Conservation (phyloP, 1,139 yeast genomes). For the Pichiaceae sp. region DNA sequence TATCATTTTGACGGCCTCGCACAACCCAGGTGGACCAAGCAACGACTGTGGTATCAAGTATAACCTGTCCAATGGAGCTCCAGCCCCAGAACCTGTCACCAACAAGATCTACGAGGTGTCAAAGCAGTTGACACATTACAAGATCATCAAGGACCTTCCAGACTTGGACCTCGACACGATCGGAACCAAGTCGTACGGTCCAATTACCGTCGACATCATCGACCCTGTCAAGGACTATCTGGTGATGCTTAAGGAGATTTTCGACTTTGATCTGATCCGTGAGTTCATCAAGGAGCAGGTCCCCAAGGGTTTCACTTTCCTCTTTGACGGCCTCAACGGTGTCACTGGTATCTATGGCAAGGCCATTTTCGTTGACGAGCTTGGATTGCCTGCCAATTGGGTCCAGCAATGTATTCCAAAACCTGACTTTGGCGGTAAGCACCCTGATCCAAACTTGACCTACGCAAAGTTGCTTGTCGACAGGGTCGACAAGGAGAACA, state of each 20-base stretch:
- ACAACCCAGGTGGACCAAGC: slow-evolving; percentile 97
- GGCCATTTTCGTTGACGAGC: slow-evolving; percentile 74
- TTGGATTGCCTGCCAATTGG: slow-evolving; percentile 62
- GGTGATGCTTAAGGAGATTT: slow-evolving; percentile 70
- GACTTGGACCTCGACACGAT: slow-evolving; percentile 50
- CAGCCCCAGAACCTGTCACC: slow-evolving; percentile 97
- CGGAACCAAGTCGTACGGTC: slow-evolving; percentile 42
- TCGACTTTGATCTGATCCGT: slow-evolving; percentile 79
- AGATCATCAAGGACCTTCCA: slow-evolving; percentile 46
- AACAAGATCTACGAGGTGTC: slow-evolving; percentile 75
- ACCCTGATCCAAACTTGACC: slow-evolving; percentile 96
- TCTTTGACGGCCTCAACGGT: slow-evolving; percentile 90
- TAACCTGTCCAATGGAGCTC: slow-evolving; percentile 93
- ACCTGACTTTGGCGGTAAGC: slow-evolving; percentile 94
- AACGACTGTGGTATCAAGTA: slow-evolving; percentile 94
- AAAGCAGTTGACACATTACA: slow-evolving; percentile 49
- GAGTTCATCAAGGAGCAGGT: slow-evolving; percentile 46
- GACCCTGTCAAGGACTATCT: slow-evolving; percentile 79
- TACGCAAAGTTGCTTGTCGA: slow-evolving; percentile 86
- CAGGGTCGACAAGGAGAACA: slow-evolving; percentile 67
- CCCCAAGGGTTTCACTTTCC: slow-evolving; percentile 52
- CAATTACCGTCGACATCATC: slow-evolving; percentile 66
- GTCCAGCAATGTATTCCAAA: slow-evolving; percentile 74
- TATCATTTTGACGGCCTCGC: slow-evolving; percentile 91
- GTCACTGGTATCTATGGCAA: slow-evolving; percentile 96